These are phyloP conservation scores for Coniophora puteana DNA, from an alignment of 1,284 basidiomycete genomes.

Conservation along the genomic window DNA sequence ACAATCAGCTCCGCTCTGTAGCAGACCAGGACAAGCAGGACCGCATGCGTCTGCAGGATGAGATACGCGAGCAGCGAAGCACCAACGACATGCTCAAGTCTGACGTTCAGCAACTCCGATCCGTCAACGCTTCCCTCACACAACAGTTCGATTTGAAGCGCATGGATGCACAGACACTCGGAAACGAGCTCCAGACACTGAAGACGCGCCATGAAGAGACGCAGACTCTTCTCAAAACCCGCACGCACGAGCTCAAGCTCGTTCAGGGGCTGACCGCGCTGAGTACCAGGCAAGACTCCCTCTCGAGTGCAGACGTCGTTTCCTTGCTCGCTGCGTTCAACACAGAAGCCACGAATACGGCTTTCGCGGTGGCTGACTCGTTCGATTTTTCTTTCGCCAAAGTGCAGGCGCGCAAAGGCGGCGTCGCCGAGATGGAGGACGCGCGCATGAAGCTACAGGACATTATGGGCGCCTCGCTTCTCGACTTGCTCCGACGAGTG, in stretches of 20 bases:
- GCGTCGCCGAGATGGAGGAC: constrained; percentile 25
- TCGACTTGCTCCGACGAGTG: constrained; percentile 29
- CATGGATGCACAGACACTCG: constrained; percentile 20
- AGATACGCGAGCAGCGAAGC: no score
- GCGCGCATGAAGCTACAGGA: constrained; percentile 28
- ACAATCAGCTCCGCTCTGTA: no score
- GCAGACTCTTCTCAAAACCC: constrained; percentile 35
- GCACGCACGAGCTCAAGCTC: constrained; percentile 40
- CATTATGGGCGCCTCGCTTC: constrained; percentile 34
- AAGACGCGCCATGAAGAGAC: constrained; percentile 26
- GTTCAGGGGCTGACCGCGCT: constrained; percentile 44
- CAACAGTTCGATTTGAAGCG: constrained; percentile 23
- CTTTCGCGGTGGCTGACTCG: constrained; percentile 44
- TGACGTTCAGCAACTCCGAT: no score
- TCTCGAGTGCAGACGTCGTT: constrained; percentile 46
- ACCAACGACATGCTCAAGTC: no score
- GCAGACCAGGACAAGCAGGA: no score
- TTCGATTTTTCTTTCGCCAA: constrained; percentile 31
- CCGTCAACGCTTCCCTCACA: no score
- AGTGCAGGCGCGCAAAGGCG: constrained; percentile 19
- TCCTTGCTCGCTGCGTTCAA: constrained; percentile 42
- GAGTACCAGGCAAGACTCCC: constrained; percentile 40
- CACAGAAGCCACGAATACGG: constrained; percentile 44
- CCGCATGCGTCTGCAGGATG: no score
- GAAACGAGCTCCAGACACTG: constrained; percentile 23